phyloP scores from a whole-genome alignment of 768 basidiomycete genomes.

The Phaeotremella skinneri region DNA sequence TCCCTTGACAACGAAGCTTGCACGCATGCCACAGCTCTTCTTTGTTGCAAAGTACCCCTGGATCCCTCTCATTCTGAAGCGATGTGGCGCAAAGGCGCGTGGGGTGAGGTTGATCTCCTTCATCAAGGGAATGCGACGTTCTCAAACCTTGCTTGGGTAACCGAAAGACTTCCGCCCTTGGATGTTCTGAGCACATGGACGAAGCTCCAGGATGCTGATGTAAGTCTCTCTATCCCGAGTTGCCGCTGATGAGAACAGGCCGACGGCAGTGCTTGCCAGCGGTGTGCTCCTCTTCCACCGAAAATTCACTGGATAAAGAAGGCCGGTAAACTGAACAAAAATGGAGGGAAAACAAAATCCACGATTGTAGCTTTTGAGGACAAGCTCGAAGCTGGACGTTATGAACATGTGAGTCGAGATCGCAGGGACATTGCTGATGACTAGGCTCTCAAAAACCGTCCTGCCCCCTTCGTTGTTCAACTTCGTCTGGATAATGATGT shows the following conservation, averaged over 20 bases:
- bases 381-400: slow-evolving; percentile 78
- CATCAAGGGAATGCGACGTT: slow-evolving; percentile 76
- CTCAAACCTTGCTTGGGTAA: slow-evolving; percentile 77
- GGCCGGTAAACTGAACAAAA: slow-evolving; percentile 41
- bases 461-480: slow-evolving; percentile 81
- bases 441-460: slow-evolving; percentile 72
- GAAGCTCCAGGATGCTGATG: slow-evolving; percentile 55
- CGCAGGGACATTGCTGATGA: slow-evolving; percentile 4
- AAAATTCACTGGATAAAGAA: slow-evolving; percentile 68
- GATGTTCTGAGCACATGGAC: slow-evolving; percentile 74
- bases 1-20: slow-evolving; percentile 64
- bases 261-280: slow-evolving; percentile 58
- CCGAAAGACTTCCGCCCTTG: slow-evolving; percentile 76
- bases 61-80: slow-evolving; percentile 63
- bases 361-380: slow-evolving; percentile 71
- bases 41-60: slow-evolving; percentile 73
- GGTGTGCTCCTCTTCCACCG: slow-evolving; percentile 79
- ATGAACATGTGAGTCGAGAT: slow-evolving; percentile 61
- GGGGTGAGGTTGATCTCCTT: slow-evolving; percentile 79
- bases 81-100: slow-evolving; percentile 73
- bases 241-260: slow-evolving; percentile 14
- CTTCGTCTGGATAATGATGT: slow-evolving; percentile 59
- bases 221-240: slow-evolving; percentile 30
- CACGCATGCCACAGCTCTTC: slow-evolving; percentile 69
- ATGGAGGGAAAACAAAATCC: slow-evolving; percentile 56